Evolutionary conservation across 1,284 basidiomycete genomes (phyloP), one percentile per base, ranked within the genome.

Genomic region (Ceratorhiza oryzae-sativae): DNA sequence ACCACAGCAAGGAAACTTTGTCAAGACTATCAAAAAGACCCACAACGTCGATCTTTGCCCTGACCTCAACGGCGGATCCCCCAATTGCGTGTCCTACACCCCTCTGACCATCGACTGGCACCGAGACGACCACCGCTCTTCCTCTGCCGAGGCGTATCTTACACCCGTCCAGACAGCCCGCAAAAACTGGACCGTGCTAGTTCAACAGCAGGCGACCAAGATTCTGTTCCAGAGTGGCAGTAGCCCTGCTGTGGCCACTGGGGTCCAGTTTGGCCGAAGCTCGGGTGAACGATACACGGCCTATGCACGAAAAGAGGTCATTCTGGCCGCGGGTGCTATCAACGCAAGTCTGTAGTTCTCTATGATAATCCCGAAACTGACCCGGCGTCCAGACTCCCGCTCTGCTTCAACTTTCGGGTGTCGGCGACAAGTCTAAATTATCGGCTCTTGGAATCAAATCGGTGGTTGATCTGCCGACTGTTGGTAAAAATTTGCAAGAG

Each of bases 21-120:
- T 85, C 42, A 72, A 83, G 62, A 84, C 86, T 2, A 82, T 86
- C 46, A 67, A 67, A 23, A 41, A 36, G 6, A 67, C 63, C 8
- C 63, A 67, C 49, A 67, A 67, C 48, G 80, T 81, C 1, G 80
- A 80, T 58, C 77, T 86, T 2, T 82, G 77, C 72, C 77, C 80
- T 27, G 88, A 89, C 77, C 76, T 87, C 23, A 86, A 86, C 75
- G 85, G 86, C n/a, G 87, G 88, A 0, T 80, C 81, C 13, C 83
- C 86, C 2, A 87, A 86, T 73, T 85, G 84, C 49, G 87, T 88
- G 0, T 84, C 86, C 0, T 84, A 85, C 72, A 85, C 84, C 0
- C 86, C 86, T 30, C 76, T 55, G 79, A 80, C 76, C 3, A 76
- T 82, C 56, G 79, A 80, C 73, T 79, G 79, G 77, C 76, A 79